Percentiles rank a stretch among this genome's conserved stretches.
These are phyloP conservation scores for Fremontodendron californicum DNA, from an alignment of 345 rosid genomes.

Conservation along the genomic window DNA sequence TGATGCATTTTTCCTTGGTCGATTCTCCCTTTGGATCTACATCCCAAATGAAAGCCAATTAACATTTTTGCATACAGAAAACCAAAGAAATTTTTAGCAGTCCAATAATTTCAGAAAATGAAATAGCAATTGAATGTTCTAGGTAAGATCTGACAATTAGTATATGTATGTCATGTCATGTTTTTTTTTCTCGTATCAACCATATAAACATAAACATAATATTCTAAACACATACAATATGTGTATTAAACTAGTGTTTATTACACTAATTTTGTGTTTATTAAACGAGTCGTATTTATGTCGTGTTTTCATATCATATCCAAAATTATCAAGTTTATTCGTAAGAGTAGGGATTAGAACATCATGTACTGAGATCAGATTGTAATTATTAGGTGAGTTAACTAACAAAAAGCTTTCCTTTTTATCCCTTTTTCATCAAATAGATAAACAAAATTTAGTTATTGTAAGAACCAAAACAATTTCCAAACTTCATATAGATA, in stretches of 20 bases:
- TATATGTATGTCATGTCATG: too few species aligned
- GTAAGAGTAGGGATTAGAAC: background rate
- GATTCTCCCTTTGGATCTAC: constrained; percentile 54
- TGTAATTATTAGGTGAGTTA: background rate
- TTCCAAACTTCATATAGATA: background rate
- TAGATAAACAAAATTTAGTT: background rate
- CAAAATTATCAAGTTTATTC: too few species aligned
- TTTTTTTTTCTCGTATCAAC: too few species aligned
- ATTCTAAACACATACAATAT: too few species aligned
- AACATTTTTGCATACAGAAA: background rate
- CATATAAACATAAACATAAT: too few species aligned
- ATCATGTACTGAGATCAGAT: background rate
- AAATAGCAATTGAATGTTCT: too few species aligned
- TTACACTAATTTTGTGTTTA: too few species aligned
- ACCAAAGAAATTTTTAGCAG: background rate
- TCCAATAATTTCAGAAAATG: background rate
- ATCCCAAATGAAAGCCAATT: background rate
- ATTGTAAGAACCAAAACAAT: background rate
- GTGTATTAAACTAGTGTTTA: too few species aligned
- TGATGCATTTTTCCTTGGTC: constrained; percentile 38
- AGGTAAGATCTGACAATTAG: too few species aligned
- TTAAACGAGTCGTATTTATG: too few species aligned
- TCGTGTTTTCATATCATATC: too few species aligned
- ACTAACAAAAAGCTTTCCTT: background rate
- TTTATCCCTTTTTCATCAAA: background rate